phyloP scores from a whole-genome alignment of 768 basidiomycete genomes.

The Mrakia gelida region DNA sequence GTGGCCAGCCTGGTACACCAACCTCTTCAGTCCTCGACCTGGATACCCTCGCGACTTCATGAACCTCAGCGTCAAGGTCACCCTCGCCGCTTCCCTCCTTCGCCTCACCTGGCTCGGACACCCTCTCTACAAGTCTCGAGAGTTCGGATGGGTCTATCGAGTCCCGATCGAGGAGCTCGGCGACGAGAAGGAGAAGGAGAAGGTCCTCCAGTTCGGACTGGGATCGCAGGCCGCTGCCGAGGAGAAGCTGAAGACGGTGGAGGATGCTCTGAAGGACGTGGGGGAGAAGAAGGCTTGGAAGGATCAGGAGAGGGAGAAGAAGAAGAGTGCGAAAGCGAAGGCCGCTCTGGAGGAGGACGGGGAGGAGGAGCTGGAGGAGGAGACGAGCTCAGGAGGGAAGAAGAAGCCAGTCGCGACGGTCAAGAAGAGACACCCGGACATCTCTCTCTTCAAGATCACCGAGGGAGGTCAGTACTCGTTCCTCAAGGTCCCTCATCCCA shows the following conservation, averaged over 20 bases:
- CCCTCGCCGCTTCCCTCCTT: constrained; percentile 76
- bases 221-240: not conserved
- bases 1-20: constrained; percentile 99
- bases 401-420: constrained; percentile 22
- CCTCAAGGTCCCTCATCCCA: constrained; percentile 93
- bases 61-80: constrained; percentile 78
- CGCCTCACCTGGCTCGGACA: constrained; percentile 80
- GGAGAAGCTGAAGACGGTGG: not conserved
- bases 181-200: constrained; percentile 10
- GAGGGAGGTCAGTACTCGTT: constrained; percentile 57
- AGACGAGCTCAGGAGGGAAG: not conserved
- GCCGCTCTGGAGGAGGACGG: constrained; percentile 23
- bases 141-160: constrained; percentile 89
- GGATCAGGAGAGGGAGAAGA: not conserved
- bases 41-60: constrained; percentile 62
- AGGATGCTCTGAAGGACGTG: not conserved
- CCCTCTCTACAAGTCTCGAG: constrained; percentile 77
- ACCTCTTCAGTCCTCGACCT: constrained; percentile 62
- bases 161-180: constrained; percentile 50
- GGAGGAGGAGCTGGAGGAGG: not conserved
- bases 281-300: not conserved
- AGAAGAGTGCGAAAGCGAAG: not conserved
- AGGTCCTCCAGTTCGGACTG: not conserved
- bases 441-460: constrained; percentile 57
- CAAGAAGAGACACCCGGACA: constrained; percentile 51